Evolutionary conservation across 768 basidiomycete species (phyloP).

Genomic region (Collybia sordida): DNA sequence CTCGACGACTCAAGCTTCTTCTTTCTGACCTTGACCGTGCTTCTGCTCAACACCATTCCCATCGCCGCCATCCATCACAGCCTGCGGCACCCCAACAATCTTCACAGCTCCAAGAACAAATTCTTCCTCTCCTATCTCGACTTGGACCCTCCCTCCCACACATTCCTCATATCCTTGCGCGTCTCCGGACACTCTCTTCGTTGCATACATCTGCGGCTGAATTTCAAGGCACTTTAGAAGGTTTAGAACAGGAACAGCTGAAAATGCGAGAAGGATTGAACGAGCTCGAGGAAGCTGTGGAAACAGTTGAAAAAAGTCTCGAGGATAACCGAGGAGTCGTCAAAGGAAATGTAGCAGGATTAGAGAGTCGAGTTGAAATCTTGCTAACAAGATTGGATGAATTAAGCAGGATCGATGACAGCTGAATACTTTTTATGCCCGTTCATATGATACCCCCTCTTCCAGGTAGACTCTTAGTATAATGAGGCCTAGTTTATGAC

Average conservation of each 20-base stretch:
- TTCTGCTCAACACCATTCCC: conserved; percentile 45
- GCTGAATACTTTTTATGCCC: neutral
- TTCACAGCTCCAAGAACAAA: conserved; percentile 49
- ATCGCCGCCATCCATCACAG: conserved; percentile 45
- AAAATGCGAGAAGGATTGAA: conserved; percentile 60
- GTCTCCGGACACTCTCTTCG: conserved; percentile 79
- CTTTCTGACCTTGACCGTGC: conserved; percentile 91
- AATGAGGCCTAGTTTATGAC: too few relatives aligned
- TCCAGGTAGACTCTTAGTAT: too few relatives aligned
- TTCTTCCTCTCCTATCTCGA: conserved; percentile 68
- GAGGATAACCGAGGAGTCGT: conserved; percentile 70
- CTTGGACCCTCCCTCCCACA: conserved; percentile 75
- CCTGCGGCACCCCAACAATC: conserved; percentile 24
- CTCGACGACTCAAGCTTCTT: conserved; percentile 88
- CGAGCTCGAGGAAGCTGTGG: conserved; percentile 68
- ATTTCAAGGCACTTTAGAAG: conserved; percentile 65
- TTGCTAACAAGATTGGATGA: conserved; percentile 44
- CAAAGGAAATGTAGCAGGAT: conserved; percentile 68
- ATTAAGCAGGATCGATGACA: conserved; percentile 19
- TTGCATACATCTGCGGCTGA: conserved; percentile 82
- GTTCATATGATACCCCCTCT: neutral
- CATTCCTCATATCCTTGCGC: conserved; percentile 87
- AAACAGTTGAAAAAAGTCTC: conserved; percentile 73
- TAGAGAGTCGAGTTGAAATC: conserved; percentile 53
- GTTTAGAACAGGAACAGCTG: conserved; percentile 73